Conservation (phyloP, 2,329 filamentous ascomycete genomes). For the Verticillium nonalfalfae region DNA sequence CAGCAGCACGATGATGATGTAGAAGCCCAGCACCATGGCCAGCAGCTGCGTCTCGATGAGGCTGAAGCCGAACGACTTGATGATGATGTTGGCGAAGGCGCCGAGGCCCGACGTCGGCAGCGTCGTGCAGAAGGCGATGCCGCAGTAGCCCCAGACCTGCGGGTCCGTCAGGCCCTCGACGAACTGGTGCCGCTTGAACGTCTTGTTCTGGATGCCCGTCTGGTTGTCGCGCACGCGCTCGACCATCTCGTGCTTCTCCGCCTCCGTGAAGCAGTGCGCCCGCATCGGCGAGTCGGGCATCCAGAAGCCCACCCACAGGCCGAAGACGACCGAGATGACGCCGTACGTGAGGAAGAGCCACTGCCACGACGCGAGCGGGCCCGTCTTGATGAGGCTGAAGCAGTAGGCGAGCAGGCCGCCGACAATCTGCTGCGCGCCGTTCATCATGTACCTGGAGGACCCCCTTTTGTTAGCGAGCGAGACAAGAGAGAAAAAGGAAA, state of each 20-base stretch:
- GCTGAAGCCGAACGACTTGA: constrained; percentile 61
- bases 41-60: constrained; percentile 64
- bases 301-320: constrained; percentile 55
- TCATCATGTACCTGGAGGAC: constrained; percentile 59
- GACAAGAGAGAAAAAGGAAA: too few species aligned
- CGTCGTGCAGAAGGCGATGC: constrained; percentile 65
- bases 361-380: constrained; percentile 58
- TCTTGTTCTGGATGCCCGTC: constrained; percentile 52
- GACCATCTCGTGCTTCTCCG: constrained; percentile 58
- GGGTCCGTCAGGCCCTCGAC: constrained; percentile 54
- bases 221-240: constrained; percentile 55
- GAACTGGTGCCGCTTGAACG: constrained; percentile 39
- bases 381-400: constrained; percentile 43
- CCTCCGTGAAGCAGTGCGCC: constrained; percentile 61
- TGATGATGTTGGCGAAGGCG: constrained; percentile 69
- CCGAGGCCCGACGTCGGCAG: constrained; percentile 68
- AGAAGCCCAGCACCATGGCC: constrained; percentile 67
- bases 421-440: constrained; percentile 66
- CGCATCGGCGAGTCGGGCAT: constrained; percentile 68
- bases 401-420: constrained; percentile 66
- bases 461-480: too few species aligned
- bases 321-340: constrained; percentile 55
- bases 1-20: constrained; percentile 66
- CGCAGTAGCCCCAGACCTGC: constrained; percentile 58
- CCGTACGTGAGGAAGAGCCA: constrained; percentile 63